These are phyloP conservation scores for Musa troglodytarum DNA, from an alignment of 176 grass and related monocot genomes.

Conservation along the genomic window DNA sequence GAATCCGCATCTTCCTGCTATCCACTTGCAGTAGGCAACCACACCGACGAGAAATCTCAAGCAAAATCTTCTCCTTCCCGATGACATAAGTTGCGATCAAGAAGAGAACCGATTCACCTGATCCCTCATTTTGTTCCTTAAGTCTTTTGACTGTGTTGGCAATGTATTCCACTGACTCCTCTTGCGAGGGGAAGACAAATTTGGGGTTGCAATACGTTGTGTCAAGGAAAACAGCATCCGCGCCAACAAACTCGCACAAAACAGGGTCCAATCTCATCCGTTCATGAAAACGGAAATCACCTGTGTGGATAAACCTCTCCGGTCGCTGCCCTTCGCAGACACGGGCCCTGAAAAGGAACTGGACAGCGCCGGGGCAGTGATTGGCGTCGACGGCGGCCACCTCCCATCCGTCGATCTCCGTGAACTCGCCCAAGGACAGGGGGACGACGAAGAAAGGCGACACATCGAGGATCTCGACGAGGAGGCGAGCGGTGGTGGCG, in stretches of 20 bases:
- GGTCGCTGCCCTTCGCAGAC: not conserved
- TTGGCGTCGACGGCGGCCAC: slow-evolving; percentile 64
- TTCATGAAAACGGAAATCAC: slow-evolving; percentile 57
- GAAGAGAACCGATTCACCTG: slow-evolving; percentile 45
- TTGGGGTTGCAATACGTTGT: slow-evolving; percentile 88
- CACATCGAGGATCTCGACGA: slow-evolving; percentile 48
- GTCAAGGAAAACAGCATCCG: slow-evolving; percentile 79
- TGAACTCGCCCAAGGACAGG: slow-evolving; percentile 31
- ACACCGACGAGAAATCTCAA: slow-evolving; percentile 62
- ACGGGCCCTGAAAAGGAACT: slow-evolving; percentile 61
- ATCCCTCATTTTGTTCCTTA: slow-evolving; percentile 35
- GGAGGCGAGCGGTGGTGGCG: slow-evolving; percentile 45
- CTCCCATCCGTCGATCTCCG: slow-evolving; percentile 52
- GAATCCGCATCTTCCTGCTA: slow-evolving; percentile 60
- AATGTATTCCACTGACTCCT: slow-evolving; percentile 67
- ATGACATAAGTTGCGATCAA: slow-evolving; percentile 72
- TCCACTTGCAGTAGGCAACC: slow-evolving; percentile 73
- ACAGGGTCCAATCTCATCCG: slow-evolving; percentile 57
- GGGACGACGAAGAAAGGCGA: slow-evolving; percentile 51
- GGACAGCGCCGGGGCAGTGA: slow-evolving; percentile 85
- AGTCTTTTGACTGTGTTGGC: slow-evolving; percentile 41
- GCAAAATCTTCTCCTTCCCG: slow-evolving; percentile 90
- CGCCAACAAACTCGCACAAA: slow-evolving; percentile 52
- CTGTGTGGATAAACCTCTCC: slow-evolving; percentile 70
- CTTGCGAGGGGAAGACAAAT: slow-evolving; percentile 68